Evolutionary conservation across 1,284 basidiomycete species (phyloP), one percentile per base, ranked within the genome.

Genomic region (Rhodotorula sp.): DNA sequence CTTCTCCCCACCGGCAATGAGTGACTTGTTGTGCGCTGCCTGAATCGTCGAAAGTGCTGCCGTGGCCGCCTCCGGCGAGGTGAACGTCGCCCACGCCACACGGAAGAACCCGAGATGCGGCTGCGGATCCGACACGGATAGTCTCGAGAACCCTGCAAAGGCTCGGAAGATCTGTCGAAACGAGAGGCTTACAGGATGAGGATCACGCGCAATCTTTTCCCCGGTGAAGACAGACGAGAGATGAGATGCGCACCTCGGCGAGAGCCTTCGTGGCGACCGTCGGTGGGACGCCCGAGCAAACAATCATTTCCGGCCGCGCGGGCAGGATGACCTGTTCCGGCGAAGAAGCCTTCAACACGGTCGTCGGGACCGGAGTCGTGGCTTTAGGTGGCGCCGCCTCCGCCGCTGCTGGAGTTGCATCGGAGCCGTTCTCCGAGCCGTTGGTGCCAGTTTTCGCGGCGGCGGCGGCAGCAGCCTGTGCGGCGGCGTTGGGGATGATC

Each of bases 281-380:
- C 38, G 93, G 92, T 55, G 93, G 91, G 73, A 97, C 92, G 26
- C 91, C 93, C 75, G 93, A 89, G 79, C 97, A 93, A 86, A 95
- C 92, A 62, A 97, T 88, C 80, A 95, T 65, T 26, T 72, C 57
- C 16, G 61, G 68, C 49, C 92, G 78, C 91, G 91, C 31, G 2
- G 63, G 63, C 28, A 19, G 90, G 88, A 76, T 91, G 88, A 34
- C 91, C 87, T 54, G 85, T 45, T 71, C 72, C 84, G 28, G 91
- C 87, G 74, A 89, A 86, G 66, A 92, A 83, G 52, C 19, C n/a
- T 64, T 34, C 8, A 77, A 69, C 34, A 80, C 79, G 54, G 77
- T 69, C 89, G n/a, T 86, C 87, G 48, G 86, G 85, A 48, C 38
- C 18, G 72, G 84, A 86, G 59, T 74, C 81, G 56, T 84, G 84